A percentile compares a stretch with the other conserved stretches of the same genome.
Evolutionary conservation across 116 monocot species (phyloP).

Genomic region (Cymodocea nodosa): DNA sequence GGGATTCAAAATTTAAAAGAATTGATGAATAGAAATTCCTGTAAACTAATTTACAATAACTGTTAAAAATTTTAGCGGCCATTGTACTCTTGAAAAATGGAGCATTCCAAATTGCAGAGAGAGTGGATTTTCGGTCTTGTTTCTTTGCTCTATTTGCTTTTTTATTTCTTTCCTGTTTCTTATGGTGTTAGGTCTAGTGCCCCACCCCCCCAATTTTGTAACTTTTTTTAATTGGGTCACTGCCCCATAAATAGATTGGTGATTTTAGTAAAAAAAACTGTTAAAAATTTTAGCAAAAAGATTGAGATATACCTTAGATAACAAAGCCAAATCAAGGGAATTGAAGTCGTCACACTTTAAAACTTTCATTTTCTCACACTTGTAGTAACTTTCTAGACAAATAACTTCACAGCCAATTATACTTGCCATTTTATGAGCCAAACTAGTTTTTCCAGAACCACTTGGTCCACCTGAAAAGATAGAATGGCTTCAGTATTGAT

Average conservation of each 20-base stretch:
- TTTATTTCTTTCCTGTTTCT: no score
- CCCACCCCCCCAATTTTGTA: no score
- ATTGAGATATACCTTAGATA: conserved; percentile 54
- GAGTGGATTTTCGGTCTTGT: no score
- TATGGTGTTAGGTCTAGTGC: no score
- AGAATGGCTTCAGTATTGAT: neutral
- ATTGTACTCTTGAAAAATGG: no score
- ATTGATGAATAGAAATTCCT: neutral
- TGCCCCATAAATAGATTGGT: no score
- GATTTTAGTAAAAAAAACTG: no score
- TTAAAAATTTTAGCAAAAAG: neutral
- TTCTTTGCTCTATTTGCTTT: no score
- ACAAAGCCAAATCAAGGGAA: conserved; percentile 72
- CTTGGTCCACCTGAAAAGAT: conserved; percentile 77
- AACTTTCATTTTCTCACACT: conserved; percentile 76
- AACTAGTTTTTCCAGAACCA: conserved; percentile 98
- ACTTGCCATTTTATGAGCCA: conserved; percentile 98
- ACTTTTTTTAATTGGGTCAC: no score
- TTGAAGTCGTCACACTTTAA: conserved; percentile 84
- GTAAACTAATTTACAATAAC: neutral
- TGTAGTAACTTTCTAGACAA: conserved; percentile 93
- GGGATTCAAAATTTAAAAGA: no score
- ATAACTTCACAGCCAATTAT: conserved; percentile 98
- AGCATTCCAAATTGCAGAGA: no score
- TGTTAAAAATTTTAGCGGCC: neutral